Conservation (phyloP, 495 filamentous ascomycete species). For the Hyphodiscus hymeniophilus region DNA sequence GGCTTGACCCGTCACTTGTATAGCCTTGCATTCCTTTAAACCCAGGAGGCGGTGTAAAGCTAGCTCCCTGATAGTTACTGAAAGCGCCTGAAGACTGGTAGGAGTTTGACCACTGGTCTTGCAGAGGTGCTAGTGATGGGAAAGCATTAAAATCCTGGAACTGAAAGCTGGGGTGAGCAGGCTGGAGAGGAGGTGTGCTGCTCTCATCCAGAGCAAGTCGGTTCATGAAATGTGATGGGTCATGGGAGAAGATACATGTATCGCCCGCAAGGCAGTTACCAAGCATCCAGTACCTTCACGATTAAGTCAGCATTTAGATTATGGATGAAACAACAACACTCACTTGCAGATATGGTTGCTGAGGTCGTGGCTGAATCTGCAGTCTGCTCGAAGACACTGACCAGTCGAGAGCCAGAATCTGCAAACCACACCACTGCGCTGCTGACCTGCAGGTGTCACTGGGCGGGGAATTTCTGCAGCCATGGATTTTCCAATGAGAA, state of each 20-base stretch:
- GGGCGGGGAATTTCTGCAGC: conserved; percentile 57
- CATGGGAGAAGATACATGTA: conserved; percentile 95
- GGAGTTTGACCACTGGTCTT: conserved; percentile 54
- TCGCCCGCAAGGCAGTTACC: conserved; percentile 93
- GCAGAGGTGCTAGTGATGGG: conserved; percentile 57
- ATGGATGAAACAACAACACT: conserved; percentile 31
- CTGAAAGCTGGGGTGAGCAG: conserved; percentile 57
- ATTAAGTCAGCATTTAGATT: conserved; percentile 22
- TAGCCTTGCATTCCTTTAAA: conserved; percentile 45
- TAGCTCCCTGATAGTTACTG: conserved; percentile 36
- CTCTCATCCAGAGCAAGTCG: conserved; percentile 56
- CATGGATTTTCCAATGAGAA: conserved; percentile 90
- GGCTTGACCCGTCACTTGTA: conserved; percentile 50
- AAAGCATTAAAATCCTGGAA: conserved; percentile 87
- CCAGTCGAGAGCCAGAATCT: conserved; percentile 93
- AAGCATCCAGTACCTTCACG: conserved; percentile 82
- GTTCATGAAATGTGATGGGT: conserved; percentile 73
- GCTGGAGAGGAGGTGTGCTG: conserved; percentile 48
- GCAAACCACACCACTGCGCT: conserved; percentile 80
- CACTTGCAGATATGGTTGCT: conserved; percentile 98
- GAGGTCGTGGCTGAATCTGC: conserved; percentile 92
- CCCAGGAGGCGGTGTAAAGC: conserved; percentile 53
- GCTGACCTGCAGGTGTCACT: conserved; percentile 60
- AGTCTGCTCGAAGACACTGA: conserved; percentile 88
- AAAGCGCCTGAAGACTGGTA: conserved; percentile 35